A percentile compares a stretch with the other conserved stretches of the same genome.
Evolutionary conservation across 495 filamentous ascomycete genomes (phyloP).

Genomic region (Hyaloscypha bicolor): DNA sequence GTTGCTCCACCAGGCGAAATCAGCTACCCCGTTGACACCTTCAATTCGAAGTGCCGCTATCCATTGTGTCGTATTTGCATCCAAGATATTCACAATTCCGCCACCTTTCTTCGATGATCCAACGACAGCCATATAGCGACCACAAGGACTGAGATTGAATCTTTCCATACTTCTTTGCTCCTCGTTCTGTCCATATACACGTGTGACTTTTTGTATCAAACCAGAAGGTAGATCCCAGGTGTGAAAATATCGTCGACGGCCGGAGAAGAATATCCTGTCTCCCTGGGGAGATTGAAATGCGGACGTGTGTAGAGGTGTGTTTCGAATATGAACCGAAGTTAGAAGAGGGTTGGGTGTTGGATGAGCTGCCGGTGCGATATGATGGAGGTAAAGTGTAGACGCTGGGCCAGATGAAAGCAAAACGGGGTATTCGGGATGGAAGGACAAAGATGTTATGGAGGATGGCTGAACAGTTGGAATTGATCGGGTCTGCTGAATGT

Average conservation of each 20-base stretch:
- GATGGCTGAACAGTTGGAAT: conserved; percentile 61
- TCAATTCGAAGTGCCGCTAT: conserved; percentile 80
- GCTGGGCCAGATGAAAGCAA: conserved; percentile 86
- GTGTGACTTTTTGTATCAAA: conserved; percentile 72
- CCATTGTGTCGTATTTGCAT: conserved; percentile 85
- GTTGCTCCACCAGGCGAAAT: conserved; percentile 88
- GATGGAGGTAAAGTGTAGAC: conserved; percentile 84
- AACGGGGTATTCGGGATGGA: conserved; percentile 87
- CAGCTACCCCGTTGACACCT: conserved; percentile 78
- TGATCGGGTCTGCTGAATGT: conserved; percentile 68
- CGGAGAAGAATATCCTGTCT: conserved; percentile 78
- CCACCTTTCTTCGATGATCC: conserved; percentile 80
- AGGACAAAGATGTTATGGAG: conserved; percentile 77
- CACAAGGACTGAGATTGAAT: conserved; percentile 84
- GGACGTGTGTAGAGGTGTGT: conserved; percentile 78
- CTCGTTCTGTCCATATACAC: conserved; percentile 77
- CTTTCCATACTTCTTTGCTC: conserved; percentile 89
- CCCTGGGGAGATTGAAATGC: conserved; percentile 66
- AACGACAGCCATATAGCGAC: conserved; percentile 78
- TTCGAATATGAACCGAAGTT: conserved; percentile 83
- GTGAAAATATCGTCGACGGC: conserved; percentile 89
- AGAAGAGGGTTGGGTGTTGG: conserved; percentile 81
- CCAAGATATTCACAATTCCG: conserved; percentile 83
- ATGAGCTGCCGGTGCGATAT: conserved; percentile 72
- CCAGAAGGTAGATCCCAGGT: conserved; percentile 87